Evolutionary conservation across 2,329 filamentous ascomycete species (phyloP), one percentile per base, ranked within the genome.

Genomic region (Aspergillus novofumigatus): DNA sequence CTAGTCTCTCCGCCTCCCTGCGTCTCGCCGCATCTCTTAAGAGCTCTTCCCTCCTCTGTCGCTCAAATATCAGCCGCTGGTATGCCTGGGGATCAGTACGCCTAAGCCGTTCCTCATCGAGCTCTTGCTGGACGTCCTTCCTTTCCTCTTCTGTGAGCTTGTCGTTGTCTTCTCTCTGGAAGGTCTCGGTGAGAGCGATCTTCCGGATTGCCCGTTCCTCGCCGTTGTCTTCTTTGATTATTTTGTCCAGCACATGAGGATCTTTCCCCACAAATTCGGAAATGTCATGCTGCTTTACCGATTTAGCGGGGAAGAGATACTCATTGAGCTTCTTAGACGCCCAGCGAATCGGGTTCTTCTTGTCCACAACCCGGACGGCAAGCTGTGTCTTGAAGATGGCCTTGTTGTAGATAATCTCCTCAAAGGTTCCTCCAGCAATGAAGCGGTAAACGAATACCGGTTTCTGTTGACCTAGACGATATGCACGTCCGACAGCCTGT

Each of bases 391-490:
- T 97, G 81, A 92, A 96, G 1, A 95, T 78, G 1, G 87, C 81
- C 59, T 84, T 86, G 71, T 90, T 88, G 64, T 92, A 85, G 49
- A 95, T 76, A 9, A 82, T 81, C 44, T 88, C 84, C 70, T 97
- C 92, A 63, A 88, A 92, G 0, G 91, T 94, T 1, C 91, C 92
- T 2, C 86, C 90, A 10, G 86, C 79, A 26, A 92, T 78, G 60
- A 97, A 86, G 20, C 89, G 88, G 73, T 97, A 97, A 1, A 97
- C 91, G 68, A 84, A 92, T 1, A 96, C 92, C 0, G 83, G 80
- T 65, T 92, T 94, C 41, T 76, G 78, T 72, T 97, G 92, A 0
- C 92, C 91, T 35, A 97, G 83, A 1, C 92, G 89, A 72, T 94
- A 96, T 0, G 90, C 88, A 53, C 92, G 83, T 1, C 91, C 92